phyloP scores from a whole-genome alignment of 2,329 filamentous ascomycete genomes.

The Phymatotrichopsis omnivora region DNA sequence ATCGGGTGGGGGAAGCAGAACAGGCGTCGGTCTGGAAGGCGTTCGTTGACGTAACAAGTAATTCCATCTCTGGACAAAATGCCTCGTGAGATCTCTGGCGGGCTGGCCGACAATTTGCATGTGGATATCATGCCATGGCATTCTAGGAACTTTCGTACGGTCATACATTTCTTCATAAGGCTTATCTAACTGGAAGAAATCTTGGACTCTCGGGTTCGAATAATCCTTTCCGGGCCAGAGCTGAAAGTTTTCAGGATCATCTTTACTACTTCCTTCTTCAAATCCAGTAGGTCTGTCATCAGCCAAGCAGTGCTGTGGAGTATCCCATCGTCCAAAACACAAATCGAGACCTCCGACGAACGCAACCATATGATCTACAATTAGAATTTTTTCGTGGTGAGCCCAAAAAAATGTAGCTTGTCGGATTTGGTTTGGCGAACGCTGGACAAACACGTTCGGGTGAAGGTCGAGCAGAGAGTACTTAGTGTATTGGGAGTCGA shows the following conservation, averaged over 20 bases:
- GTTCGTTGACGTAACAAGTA: slow-evolving; percentile 88
- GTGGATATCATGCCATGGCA: slow-evolving; percentile 97
- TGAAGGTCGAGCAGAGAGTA: slow-evolving; percentile 91
- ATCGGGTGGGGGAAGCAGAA: slow-evolving; percentile 85
- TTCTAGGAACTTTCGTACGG: slow-evolving; percentile 72
- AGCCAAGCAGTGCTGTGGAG: slow-evolving; percentile 77
- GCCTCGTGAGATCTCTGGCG: slow-evolving; percentile 81
- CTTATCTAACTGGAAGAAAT: slow-evolving; percentile 86
- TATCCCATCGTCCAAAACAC: slow-evolving; percentile 96
- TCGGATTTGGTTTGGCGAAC: slow-evolving; percentile 94
- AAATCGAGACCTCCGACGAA: slow-evolving; percentile 94
- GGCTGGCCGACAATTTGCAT: slow-evolving; percentile 98
- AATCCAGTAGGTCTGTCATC: slow-evolving; percentile 96
- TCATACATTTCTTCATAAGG: slow-evolving; percentile 99
- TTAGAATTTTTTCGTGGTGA: slow-evolving; percentile 95
- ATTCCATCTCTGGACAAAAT: slow-evolving; percentile 98
- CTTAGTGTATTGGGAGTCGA: slow-evolving; percentile 97
- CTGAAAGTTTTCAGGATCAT: slow-evolving; percentile 88
- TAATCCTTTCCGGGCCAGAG: slow-evolving; percentile 98
- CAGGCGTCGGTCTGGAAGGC: slow-evolving; percentile 84
- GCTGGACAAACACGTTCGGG: slow-evolving; percentile 89
- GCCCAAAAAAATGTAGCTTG: slow-evolving; percentile 99
- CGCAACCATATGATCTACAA: slow-evolving; percentile 90
- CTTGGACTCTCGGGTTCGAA: slow-evolving; percentile 87
- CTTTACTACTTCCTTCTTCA: slow-evolving; percentile 59